Conservation (phyloP, 495 filamentous ascomycete species). For the Staphylotrichum tortipilum region DNA sequence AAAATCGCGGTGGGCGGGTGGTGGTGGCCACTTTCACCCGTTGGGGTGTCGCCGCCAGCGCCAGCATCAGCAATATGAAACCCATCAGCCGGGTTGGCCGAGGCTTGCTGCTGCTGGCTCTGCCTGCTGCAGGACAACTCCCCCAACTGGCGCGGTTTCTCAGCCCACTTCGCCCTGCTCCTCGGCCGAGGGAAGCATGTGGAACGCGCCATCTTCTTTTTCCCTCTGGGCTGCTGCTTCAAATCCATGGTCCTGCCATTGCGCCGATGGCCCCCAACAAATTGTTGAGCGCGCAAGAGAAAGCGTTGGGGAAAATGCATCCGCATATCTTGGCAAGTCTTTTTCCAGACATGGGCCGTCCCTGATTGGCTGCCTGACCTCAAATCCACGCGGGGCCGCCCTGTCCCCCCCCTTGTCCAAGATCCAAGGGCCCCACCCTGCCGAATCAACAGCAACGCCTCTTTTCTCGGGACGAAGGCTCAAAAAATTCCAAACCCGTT, state of each 20-base stretch:
- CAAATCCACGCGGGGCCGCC: background rate
- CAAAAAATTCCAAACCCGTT: too few relatives aligned
- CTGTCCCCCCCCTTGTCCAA: too few relatives aligned
- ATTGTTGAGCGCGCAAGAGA: slow-evolving; percentile 35
- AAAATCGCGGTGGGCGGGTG: background rate
- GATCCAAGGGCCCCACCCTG: background rate
- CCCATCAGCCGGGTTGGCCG: too few relatives aligned
- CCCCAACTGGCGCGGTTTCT: background rate
- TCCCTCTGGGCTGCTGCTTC: too few relatives aligned
- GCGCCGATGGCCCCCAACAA: slow-evolving; percentile 17
- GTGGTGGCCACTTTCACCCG: slow-evolving; percentile 3
- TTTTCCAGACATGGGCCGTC: background rate
- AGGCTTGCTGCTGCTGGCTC: too few relatives aligned
- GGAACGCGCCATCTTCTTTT: slow-evolving; percentile 19
- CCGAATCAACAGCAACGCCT: too few relatives aligned
- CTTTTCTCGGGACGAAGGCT: too few relatives aligned
- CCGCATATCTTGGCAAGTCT: slow-evolving; percentile 4
- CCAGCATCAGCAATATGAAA: slow-evolving; percentile 4
- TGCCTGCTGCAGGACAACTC: too few relatives aligned
- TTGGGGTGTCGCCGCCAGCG: slow-evolving; percentile 1
- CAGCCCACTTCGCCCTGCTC: slow-evolving; percentile 9
- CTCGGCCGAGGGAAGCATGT: slow-evolving; percentile 21
- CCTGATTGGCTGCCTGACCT: slow-evolving; percentile 6
- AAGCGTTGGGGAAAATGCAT: slow-evolving; percentile 27
- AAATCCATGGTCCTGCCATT: slow-evolving; percentile 11